Base-by-base conservation (phyloP, 2,329 filamentous ascomycete genomes). In the Fusarium sp. region DNA sequence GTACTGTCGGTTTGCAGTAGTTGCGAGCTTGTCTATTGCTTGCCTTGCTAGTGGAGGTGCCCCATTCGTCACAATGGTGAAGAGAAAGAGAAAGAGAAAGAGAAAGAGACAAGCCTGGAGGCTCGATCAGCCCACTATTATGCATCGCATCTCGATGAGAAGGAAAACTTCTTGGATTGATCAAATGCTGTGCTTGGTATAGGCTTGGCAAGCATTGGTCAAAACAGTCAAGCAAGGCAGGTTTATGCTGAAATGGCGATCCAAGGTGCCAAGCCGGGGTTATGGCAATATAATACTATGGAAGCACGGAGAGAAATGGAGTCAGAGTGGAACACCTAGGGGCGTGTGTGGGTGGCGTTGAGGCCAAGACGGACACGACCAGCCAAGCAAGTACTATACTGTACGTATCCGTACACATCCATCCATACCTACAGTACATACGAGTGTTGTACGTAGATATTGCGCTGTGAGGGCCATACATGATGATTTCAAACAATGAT, bases 231-330 rank as follows among this genome's bases (percentile, higher is more conserved):
- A 69, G 30, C 68, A 70, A 70, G 68, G 68, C 68, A 71, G 50
- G n/a, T 43, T 58, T 44, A 57, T 41, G 53, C 50, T 34, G 51
- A 57, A 31, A 65, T 48, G 58, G 48, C 48, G 67, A 70, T 70
- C 62, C 26, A 45, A 43, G 39, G 39, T 62, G 68, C 68, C 68
- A 71, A 71, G 68, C 68, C 68, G 68, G 68, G 65, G 60, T 59
- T 57, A 71, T 69, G 68, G 68, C 68, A 71, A 71, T 45, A 39
- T 55, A 37, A 62, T 67, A 43, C 45, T 43, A 48, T 61, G 54
- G 59, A 55, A 55, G 41, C 53, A 65, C 44, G 46, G 46, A 62
- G 48, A 34, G 42, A 43, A 49, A 37, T 67, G 67, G 67, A 43
- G 58, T 45, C 43, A 30, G 21, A 30, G 46, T 69, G 34, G 66